A percentile compares a stretch with the other conserved stretches of the same genome.
These are phyloP conservation scores for Scenedesmus sp. DNA, from an alignment of 163 green algal species.

Conservation along the genomic window DNA sequence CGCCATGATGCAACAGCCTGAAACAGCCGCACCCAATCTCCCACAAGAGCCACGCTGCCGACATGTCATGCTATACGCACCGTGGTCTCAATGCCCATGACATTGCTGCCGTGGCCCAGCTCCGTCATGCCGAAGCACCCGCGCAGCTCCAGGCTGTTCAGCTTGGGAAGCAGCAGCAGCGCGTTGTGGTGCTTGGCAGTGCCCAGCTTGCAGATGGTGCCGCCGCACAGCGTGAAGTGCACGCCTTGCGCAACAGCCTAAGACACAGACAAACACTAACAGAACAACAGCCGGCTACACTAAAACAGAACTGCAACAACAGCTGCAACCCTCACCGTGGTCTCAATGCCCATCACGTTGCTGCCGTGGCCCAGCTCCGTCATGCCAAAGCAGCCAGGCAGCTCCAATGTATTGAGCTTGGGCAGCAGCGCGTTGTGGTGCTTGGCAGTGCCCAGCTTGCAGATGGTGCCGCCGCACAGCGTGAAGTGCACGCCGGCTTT, in stretches of 20 bases:
- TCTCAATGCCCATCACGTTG: slow-evolving; percentile 95
- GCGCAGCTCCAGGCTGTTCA: slow-evolving; percentile 55
- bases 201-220: slow-evolving; percentile 60
- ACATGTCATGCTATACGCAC: slow-evolving; percentile 30
- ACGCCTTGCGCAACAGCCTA: too few relatives aligned
- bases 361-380: slow-evolving; percentile 88
- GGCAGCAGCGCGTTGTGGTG: slow-evolving; percentile 78
- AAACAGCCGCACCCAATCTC: slow-evolving; percentile 77
- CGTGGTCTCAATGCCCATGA: slow-evolving; percentile 90
- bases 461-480: slow-evolving; percentile 92
- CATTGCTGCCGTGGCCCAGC: slow-evolving; percentile 83
- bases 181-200: slow-evolving; percentile 72
- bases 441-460: slow-evolving; percentile 87
- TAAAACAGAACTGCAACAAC: not conserved
- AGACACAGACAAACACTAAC: too few relatives aligned
- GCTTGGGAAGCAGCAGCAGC: not conserved
- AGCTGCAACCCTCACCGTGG: slow-evolving; percentile 66
- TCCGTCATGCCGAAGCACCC: slow-evolving; percentile 91
- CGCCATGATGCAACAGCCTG: slow-evolving; percentile 84
- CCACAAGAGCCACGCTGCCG: too few relatives aligned
- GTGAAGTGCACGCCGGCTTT: slow-evolving; percentile 93
- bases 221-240: slow-evolving; percentile 79
- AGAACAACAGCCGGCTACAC: not conserved
- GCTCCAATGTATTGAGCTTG: slow-evolving; percentile 80
- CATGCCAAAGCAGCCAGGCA: slow-evolving; percentile 93